These are phyloP conservation scores for Bipolaris zeicola DNA, from an alignment of 2,329 filamentous ascomycete genomes.

Conservation along the genomic window DNA sequence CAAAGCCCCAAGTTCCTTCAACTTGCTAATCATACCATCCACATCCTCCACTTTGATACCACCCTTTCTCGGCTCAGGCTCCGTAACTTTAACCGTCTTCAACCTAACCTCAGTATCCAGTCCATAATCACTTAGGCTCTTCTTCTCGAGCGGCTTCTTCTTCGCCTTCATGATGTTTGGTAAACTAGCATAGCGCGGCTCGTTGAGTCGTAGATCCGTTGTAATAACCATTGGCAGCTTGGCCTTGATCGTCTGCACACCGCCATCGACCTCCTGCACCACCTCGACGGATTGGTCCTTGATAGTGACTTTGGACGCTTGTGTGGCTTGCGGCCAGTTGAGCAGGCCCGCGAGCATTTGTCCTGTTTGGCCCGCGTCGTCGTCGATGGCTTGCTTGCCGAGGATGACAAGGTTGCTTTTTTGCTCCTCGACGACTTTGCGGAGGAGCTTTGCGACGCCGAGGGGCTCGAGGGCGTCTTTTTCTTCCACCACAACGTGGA, in stretches of 20 bases:
- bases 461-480: conserved; percentile 84
- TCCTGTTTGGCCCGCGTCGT: conserved; percentile 92
- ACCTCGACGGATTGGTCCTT: conserved; percentile 74
- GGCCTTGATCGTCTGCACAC: conserved; percentile 84
- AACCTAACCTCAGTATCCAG: conserved; percentile 75
- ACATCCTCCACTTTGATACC: conserved; percentile 98
- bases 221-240: conserved; percentile 93
- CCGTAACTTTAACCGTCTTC: conserved; percentile 88
- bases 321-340: conserved; percentile 92
- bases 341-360: conserved; percentile 96
- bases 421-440: conserved; percentile 79
- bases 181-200: conserved; percentile 91
- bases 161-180: conserved; percentile 99
- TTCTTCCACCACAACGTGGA: conserved; percentile 70
- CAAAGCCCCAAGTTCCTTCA: conserved; percentile 94
- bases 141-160: conserved; percentile 98
- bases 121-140: conserved; percentile 76
- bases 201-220: conserved; percentile 91
- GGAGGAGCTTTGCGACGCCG: conserved; percentile 86
- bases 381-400: conserved; percentile 98
- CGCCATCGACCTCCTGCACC: conserved; percentile 91
- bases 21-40: conserved; percentile 87
- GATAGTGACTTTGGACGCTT: conserved; percentile 84
- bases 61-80: conserved; percentile 85
- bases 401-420: conserved; percentile 90